Evolutionary conservation across 106 monocot species (phyloP), one percentile per base, ranked within the genome.

Genomic region (Dactylorhiza incarnata): DNA sequence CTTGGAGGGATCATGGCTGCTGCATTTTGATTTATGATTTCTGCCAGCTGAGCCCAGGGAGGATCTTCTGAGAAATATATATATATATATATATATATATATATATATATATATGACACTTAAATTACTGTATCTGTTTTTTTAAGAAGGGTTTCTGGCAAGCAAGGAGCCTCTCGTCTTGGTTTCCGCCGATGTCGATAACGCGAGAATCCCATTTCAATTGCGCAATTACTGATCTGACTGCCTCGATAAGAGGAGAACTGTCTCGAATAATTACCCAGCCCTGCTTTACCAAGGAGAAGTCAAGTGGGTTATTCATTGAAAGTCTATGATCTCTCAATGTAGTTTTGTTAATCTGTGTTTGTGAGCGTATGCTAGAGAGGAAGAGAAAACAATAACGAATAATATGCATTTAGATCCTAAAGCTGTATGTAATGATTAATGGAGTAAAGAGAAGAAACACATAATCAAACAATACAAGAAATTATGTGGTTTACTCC

Each of bases 121-220:
- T 69, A 45, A 69, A 26, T 69, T 69, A 80, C 46, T 59, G 73
- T 25, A 78, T 80, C 68, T 85, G 83, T 75, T 89, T 91, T 83
- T 81, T 89, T 73, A 89, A 80, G 78, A 94, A 94, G 5, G 88
- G 91, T 78, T 91, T 94, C 78, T 94, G 94, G 77, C 94, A 94
- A 24, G 91, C 29, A 14, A 94, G 83, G 29, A 94, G 80, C 52
- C 87, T 94, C 71, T 91, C 82, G 43, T 89, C 78, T 24, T 80
- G 87, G 79, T 82, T 85, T 10, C 79, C 73, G 19, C 86, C 88
- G 0, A 87, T 68, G 9, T 87, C 83, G 9, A 87, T 82, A 68
- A 89, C 67, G 11, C 94, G 84, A 9, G 86, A 70, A 72, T 94
- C 94, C 94, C 94, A 94, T 78, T 80, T 87, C 47, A 94, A 77